These are phyloP conservation scores for Ramalina peruviana DNA, from an alignment of 495 filamentous ascomycete genomes.

Conservation along the genomic window DNA sequence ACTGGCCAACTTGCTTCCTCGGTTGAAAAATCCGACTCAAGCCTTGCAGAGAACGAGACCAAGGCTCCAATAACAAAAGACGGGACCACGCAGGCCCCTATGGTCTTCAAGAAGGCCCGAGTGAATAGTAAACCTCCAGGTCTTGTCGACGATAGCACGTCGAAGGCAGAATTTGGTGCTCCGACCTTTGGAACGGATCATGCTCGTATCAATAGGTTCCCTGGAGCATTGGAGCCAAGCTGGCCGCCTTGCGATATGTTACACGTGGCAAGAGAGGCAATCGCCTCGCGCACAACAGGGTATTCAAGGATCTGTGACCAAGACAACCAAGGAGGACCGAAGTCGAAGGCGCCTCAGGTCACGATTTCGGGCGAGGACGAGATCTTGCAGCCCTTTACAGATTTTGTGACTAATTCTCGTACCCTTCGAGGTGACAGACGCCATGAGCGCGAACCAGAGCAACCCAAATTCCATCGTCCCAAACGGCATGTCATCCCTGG, in stretches of 20 bases:
- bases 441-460: neutral
- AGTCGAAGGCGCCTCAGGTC: constrained; percentile 35
- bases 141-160: neutral
- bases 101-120: constrained; percentile 10
- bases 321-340: constrained; percentile 17
- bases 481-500: constrained; percentile 20
- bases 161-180: neutral
- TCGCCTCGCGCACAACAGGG: neutral
- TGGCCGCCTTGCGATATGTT: constrained; percentile 57
- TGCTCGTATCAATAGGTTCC: constrained; percentile 28
- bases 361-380: constrained; percentile 30
- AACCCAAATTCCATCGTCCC: constrained; percentile 17
- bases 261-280: constrained; percentile 33
- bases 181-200: constrained; percentile 4
- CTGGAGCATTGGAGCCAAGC: constrained; percentile 44
- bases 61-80: neutral
- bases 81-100: neutral
- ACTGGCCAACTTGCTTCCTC: constrained; percentile 16
- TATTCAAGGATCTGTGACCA: neutral
- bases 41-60: neutral
- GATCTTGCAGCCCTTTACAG: constrained; percentile 22
- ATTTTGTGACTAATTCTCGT: neutral
- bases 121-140: constrained; percentile 11
- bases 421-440: no score
- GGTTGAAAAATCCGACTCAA: neutral